phyloP scores from a whole-genome alignment of 2,329 filamentous ascomycete genomes.

The Didymella exigua region DNA sequence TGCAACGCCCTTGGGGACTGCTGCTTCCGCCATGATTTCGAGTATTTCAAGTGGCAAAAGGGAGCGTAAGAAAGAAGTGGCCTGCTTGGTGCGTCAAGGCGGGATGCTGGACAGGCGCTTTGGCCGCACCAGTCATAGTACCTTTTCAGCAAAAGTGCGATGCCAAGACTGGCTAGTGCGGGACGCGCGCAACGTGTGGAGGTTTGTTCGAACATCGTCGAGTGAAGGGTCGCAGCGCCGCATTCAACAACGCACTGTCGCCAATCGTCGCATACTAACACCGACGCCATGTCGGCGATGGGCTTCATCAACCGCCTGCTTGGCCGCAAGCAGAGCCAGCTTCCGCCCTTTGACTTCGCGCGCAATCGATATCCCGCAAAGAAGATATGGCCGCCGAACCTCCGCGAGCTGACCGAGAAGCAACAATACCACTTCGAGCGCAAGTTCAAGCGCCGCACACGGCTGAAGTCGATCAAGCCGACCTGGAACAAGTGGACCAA shows the following conservation, averaged over 20 bases:
- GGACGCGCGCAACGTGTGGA: conserved; percentile 9
- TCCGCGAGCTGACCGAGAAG: conserved; percentile 69
- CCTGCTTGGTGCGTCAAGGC: conserved; percentile 16
- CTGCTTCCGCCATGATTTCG: conserved; percentile 41
- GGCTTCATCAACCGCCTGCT: conserved; percentile 56
- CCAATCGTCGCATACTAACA: conserved; percentile 13
- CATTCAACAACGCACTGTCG: not conserved
- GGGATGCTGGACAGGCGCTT: conserved; percentile 14
- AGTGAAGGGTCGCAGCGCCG: conserved; percentile 3
- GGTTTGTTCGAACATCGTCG: conserved; percentile 31
- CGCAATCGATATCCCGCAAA: conserved; percentile 68
- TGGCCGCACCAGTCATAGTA: conserved; percentile 26
- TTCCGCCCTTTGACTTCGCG: conserved; percentile 51
- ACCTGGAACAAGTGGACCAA: conserved; percentile 69
- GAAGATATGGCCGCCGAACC: conserved; percentile 79
- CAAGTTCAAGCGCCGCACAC: conserved; percentile 73
- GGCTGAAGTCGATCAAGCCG: conserved; percentile 66
- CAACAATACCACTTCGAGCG: conserved; percentile 80
- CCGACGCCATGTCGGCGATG: conserved; percentile 19
- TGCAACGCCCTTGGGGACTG: conserved; percentile 34
- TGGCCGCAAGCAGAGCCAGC: conserved; percentile 49
- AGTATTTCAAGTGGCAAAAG: conserved; percentile 12
- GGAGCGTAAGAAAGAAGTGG: conserved; percentile 23
- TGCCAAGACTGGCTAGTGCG: conserved; percentile 24
- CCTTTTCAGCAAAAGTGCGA: conserved; percentile 26